Conservation (phyloP, 2,329 filamentous ascomycete species). For the Fusarium liriodendri region DNA sequence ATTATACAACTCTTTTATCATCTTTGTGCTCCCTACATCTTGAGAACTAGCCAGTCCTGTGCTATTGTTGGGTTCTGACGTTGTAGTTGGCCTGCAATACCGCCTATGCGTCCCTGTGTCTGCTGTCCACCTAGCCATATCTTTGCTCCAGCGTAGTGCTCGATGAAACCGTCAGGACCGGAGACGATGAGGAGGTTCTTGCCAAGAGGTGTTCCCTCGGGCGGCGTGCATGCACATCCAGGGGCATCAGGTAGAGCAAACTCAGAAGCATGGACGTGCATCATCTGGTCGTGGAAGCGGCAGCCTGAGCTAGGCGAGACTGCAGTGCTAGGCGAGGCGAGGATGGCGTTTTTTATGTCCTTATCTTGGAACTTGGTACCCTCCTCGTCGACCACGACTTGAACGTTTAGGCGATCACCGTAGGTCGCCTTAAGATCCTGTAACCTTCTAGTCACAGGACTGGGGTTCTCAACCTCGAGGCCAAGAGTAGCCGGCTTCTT, state of each 20-base stretch:
- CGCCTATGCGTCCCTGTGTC: slow-evolving; percentile 78
- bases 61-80: slow-evolving; percentile 52
- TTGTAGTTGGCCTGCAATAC: slow-evolving; percentile 72
- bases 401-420: slow-evolving; percentile 69
- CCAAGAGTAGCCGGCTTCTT: slow-evolving; percentile 35
- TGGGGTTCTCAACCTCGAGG: slow-evolving; percentile 43
- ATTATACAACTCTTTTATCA: slow-evolving; percentile 1
- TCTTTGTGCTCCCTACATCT: slow-evolving; percentile 53
- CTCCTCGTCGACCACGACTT: slow-evolving; percentile 88
- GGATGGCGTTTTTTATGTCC: slow-evolving; percentile 56
- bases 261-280: slow-evolving; percentile 46
- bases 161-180: slow-evolving; percentile 90
- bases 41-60: slow-evolving; percentile 64
- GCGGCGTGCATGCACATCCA: slow-evolving; percentile 42
- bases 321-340: neutral
- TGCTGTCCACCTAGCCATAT: slow-evolving; percentile 78
- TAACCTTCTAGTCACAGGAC: slow-evolving; percentile 71
- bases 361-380: slow-evolving; percentile 69
- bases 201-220: slow-evolving; percentile 47
- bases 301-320: slow-evolving; percentile 38
- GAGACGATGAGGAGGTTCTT: slow-evolving; percentile 84
- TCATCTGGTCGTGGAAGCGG: slow-evolving; percentile 45
- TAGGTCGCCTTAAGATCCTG: slow-evolving; percentile 69
- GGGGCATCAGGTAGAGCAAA: slow-evolving; percentile 44
- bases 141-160: slow-evolving; percentile 82